A percentile compares a stretch with the other conserved stretches of the same genome.
Evolutionary conservation across 345 rosid species (phyloP).

Genomic region (Angophora floribunda): DNA sequence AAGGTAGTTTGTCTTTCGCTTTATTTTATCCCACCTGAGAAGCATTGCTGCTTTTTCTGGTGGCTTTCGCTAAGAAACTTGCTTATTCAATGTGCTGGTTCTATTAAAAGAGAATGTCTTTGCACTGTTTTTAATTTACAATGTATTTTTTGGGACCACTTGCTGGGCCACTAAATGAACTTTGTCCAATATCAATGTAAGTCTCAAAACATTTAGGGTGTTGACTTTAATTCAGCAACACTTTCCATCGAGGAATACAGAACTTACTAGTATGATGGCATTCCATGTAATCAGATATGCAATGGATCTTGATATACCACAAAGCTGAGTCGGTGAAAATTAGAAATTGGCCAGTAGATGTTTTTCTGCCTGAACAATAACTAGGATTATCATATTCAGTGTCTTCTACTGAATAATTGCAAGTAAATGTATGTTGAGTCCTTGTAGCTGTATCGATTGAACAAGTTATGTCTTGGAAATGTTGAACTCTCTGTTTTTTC

Average conservation of each 20-base stretch:
- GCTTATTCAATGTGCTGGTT: neutral
- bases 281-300: neutral
- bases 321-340: neutral
- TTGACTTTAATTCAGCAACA: neutral
- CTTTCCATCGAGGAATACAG: neutral
- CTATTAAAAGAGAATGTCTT: neutral
- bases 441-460: neutral
- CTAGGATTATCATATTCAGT: neutral
- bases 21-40: neutral
- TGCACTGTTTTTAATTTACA: neutral
- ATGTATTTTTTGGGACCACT: neutral
- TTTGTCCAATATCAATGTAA: neutral
- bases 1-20: neutral
- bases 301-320: neutral
- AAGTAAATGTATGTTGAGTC: neutral
- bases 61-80: neutral
- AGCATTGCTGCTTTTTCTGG: neutral
- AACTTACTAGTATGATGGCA: neutral
- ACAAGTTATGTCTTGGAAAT: neutral
- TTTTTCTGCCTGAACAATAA: neutral
- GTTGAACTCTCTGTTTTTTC: neutral
- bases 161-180: neutral
- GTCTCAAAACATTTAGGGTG: neutral
- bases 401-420: neutral
- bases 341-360: neutral